Base-by-base conservation (phyloP, 257 asterid genomes). In the Paraleonurus japonicus region DNA sequence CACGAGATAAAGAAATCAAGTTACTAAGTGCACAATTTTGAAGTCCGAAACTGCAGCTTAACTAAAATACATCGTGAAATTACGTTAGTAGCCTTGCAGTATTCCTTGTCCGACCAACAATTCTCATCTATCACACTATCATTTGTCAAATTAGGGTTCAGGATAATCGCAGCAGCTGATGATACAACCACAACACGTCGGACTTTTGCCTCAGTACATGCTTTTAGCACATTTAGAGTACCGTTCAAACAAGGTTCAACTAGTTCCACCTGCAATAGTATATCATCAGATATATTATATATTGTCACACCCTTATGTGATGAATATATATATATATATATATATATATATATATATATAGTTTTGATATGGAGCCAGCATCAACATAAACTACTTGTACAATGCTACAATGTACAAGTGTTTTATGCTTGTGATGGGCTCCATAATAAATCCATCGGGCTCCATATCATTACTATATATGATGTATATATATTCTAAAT, bases 91-190 rank as follows among this genome's bases (percentile, higher is more conserved):
- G 71, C 70, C 78, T 27, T 86, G 92, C 96, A 92, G 81, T 76
- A 85, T 65, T 88, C 96, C 65, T 2, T 16, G 65, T 92, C 96
- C 0, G 98, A 89, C 98, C 98, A 92, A 78, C 94, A 87, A 62
- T 68, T 60, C 87, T 92, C 98, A 17, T 86, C 88, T 62, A 75
- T 73, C 27, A 75, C 79, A 61, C 72, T 79, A 75, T 71, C 87
- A 65, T 88, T 74, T 9, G 90, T 87, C 88, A 84, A 88, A 19
- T 55, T 79, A 27, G 98, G 96, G 78, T 84, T 84, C 84, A 82
- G 23, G 13, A 0, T 0, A 20, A 87, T 28, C 7, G 98, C 95
- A 32, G 84, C 87, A 20, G 1, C 68, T 2, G 98, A 92, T 37
- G 98, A 92, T 33, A 92, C 96, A 53, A 79, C 51, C 26, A 92